Evolutionary conservation across 306 rosid species (phyloP).

Genomic region (Inga laurina): DNA sequence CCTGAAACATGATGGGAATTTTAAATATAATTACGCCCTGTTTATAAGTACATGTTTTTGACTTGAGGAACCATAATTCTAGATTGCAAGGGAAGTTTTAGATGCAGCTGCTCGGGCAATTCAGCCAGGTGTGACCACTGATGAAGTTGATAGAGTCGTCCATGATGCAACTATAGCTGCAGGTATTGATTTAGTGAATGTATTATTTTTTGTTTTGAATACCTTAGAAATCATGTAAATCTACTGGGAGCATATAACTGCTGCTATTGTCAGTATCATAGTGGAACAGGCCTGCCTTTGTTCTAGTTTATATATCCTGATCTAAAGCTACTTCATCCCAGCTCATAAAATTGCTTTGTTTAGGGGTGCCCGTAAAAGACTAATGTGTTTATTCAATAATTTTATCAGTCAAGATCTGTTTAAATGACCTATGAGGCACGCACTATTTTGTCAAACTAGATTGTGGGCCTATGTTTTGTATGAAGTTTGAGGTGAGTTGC

Average conservation of each 20-base stretch:
- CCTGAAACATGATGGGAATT: neutral
- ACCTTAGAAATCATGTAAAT: neutral
- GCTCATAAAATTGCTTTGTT: neutral
- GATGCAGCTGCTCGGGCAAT: constrained; percentile 90
- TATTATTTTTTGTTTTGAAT: neutral
- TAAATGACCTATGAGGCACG: neutral
- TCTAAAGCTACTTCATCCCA: neutral
- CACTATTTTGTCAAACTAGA: neutral
- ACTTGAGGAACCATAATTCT: constrained; percentile 6
- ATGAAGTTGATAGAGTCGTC: constrained; percentile 90
- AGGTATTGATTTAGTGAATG: constrained; percentile 47
- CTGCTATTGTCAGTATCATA: neutral
- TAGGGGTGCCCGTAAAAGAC: neutral
- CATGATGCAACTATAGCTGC: constrained; percentile 92
- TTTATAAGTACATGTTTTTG: neutral
- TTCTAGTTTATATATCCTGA: neutral
- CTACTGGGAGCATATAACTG: neutral
- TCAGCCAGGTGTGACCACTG: constrained; percentile 90
- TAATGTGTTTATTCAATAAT: neutral
- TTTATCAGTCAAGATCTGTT: neutral
- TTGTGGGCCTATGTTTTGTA: neutral
- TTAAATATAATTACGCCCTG: neutral
- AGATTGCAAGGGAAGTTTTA: constrained; percentile 90
- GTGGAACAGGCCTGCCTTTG: neutral
- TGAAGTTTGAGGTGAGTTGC: neutral